Evolutionary conservation across 2,329 filamentous ascomycete genomes (phyloP), one percentile per base, ranked within the genome.

Genomic region (Dactylellina leptospora): DNA sequence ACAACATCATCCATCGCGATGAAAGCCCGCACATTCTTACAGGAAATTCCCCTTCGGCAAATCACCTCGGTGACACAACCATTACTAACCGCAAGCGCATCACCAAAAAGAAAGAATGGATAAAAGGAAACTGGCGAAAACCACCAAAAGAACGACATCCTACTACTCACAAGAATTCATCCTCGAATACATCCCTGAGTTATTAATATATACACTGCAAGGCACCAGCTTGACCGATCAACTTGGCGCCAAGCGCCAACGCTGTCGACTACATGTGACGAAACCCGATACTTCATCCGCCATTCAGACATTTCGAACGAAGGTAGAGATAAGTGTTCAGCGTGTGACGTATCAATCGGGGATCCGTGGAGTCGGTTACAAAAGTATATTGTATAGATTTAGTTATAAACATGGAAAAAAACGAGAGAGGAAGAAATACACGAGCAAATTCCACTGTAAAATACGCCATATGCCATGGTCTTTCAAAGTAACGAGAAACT

Each of bases 391-490:
- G 30, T 68, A 68, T 68, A 59, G 30, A 44, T 27, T 53, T n/a
- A n/a, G 48, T 56, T 55, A 72, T 64, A 55, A 61, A 64, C 25
- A 58, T 28, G 54, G 55, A 38, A 27, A 42, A 38, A 42, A 42
- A 30, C 13, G 20, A 51, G 48, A 30, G 25, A 55, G 3, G 22
- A 22, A n/a, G 5, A 40, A 16, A n/a, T 53, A 53, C 25, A 50
- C 33, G 53, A 45, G 59, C 54, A 53, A 40, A 28, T 27, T 69
- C 63, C 54, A 53, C 51, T 62, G 42, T 62, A 71, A n/a, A 36
- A 59, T 72, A 64, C 68, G 68, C 68, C 68, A 54, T 55, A 72
- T 64, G 55, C 68, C 51, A 72, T 64, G 59, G 54, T 72, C 68
- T 72, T 72, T 72, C 59, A 72, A 62, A 50, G 45, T 25, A 27